These are phyloP conservation scores for Elongisporangium undulatum DNA, from an alignment of 352 stramenopile species.

Conservation along the genomic window DNA sequence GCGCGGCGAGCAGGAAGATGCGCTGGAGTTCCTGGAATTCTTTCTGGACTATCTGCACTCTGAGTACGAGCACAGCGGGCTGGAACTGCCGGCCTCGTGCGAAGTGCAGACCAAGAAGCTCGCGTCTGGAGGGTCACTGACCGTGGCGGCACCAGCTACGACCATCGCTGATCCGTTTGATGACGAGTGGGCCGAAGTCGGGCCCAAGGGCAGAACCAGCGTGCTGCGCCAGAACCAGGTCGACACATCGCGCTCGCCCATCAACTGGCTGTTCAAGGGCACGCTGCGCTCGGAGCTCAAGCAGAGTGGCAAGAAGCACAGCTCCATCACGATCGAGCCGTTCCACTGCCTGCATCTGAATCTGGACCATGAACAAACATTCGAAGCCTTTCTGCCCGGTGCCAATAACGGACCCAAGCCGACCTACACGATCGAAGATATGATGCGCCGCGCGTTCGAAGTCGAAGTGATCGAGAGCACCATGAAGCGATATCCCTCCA, in stretches of 20 bases:
- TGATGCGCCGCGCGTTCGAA: slow-evolving; percentile 72
- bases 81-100: slow-evolving; percentile 49
- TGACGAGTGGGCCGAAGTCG: slow-evolving; percentile 76
- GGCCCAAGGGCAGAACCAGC: slow-evolving; percentile 71
- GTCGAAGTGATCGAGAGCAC: slow-evolving; percentile 67
- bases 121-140: background rate
- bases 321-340: slow-evolving; percentile 82
- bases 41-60: slow-evolving; percentile 81
- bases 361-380: slow-evolving; percentile 47
- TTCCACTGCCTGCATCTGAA: slow-evolving; percentile 85
- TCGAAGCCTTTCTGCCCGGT: slow-evolving; percentile 21
- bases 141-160: too few relatives aligned
- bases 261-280: slow-evolving; percentile 86
- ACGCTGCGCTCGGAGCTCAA: slow-evolving; percentile 74
- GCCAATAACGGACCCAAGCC: slow-evolving; percentile 35
- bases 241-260: slow-evolving; percentile 57
- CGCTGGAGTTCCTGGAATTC: slow-evolving; percentile 85
- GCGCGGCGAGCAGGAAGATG: slow-evolving; percentile 76
- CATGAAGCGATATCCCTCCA: slow-evolving; percentile 70
- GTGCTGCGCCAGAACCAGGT: slow-evolving; percentile 71
- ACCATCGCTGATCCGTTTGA: slow-evolving; percentile 29
- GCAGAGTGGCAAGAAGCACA: slow-evolving; percentile 65
- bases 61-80: slow-evolving; percentile 72
- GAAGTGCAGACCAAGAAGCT: slow-evolving; percentile 57
- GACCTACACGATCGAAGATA: slow-evolving; percentile 60